Evolutionary conservation across 169 alveolate genomes (phyloP).

Genomic region (Cryptosporidium andersoni): DNA sequence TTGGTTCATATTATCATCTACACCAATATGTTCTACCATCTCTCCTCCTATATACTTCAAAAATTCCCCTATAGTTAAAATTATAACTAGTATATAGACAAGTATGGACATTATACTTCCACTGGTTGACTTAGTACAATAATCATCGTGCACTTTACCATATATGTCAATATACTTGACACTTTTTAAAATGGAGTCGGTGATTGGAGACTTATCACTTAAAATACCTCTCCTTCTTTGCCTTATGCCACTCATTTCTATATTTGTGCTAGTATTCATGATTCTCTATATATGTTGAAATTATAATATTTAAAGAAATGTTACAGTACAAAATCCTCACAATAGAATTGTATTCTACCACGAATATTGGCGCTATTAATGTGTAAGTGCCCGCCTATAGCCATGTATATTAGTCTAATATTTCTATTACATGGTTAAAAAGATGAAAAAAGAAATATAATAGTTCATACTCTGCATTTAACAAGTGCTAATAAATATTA

Average conservation of each 20-base stretch:
- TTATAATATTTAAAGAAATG: too few relatives aligned
- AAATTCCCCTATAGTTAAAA: slow-evolving; percentile 26
- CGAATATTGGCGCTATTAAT: too few relatives aligned
- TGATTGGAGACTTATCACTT: slow-evolving; percentile 13
- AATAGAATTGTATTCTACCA: too few relatives aligned
- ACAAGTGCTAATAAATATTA: too few relatives aligned
- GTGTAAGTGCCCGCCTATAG: too few relatives aligned
- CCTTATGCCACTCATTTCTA: background rate
- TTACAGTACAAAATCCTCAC: too few relatives aligned
- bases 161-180: slow-evolving; percentile 58
- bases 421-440: too few relatives aligned
- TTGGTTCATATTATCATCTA: slow-evolving; percentile 37
- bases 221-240: slow-evolving; percentile 20
- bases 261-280: too few relatives aligned
- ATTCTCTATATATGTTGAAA: too few relatives aligned
- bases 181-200: slow-evolving; percentile 4
- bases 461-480: too few relatives aligned
- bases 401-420: too few relatives aligned
- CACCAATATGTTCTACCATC: slow-evolving; percentile 46
- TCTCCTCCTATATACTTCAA: slow-evolving; percentile 35
- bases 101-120: slow-evolving; percentile 40
- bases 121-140: slow-evolving; percentile 63
- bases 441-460: too few relatives aligned
- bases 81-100: slow-evolving; percentile 12
- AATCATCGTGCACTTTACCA: slow-evolving; percentile 68